These are phyloP conservation scores for Zalerion maritima DNA, from an alignment of 495 filamentous ascomycete genomes.

Conservation along the genomic window DNA sequence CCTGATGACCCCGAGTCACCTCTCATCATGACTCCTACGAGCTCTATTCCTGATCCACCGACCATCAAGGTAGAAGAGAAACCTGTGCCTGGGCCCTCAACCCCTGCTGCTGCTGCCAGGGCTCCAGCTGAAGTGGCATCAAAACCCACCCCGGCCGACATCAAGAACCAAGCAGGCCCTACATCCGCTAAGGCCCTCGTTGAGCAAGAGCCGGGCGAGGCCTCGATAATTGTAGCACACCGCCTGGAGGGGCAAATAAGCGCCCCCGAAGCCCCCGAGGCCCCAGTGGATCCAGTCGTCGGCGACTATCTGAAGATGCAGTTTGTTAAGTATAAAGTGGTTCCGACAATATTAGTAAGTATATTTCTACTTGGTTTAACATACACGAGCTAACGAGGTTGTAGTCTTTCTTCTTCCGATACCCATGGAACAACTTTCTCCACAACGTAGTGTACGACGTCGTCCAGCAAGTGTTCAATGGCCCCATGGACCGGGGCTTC, in stretches of 20 bases:
- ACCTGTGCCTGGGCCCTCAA: conserved; percentile 6
- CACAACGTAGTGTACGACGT: conserved; percentile 99
- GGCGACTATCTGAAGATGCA: conserved; percentile 93
- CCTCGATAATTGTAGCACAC: too few relatives aligned
- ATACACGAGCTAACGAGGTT: conserved; percentile 4
- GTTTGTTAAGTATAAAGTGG: conserved; percentile 87
- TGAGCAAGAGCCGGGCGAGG: conserved; percentile 3
- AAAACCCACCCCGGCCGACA: too few relatives aligned
- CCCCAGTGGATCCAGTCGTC: conserved; percentile 59
- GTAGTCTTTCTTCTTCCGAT: conserved; percentile 79
- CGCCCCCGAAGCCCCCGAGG: conserved; percentile 3
- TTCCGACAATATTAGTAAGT: conserved; percentile 87
- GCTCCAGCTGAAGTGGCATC: too few relatives aligned
- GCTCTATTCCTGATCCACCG: conserved; percentile 8
- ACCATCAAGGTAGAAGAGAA: background rate
- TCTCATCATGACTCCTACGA: too few relatives aligned
- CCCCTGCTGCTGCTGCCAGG: conserved; percentile 5
- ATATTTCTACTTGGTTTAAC: background rate
- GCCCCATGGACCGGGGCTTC: conserved; percentile 88
- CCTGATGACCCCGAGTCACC: conserved; percentile 8
- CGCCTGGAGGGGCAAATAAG: too few relatives aligned
- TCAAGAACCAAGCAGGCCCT: too few relatives aligned
- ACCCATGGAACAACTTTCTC: conserved; percentile 99
- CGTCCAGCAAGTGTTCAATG: conserved; percentile 98
- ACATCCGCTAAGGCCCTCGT: background rate